Base-by-base conservation (phyloP, 257 asterid genomes). In the Nicotiana knightiana region DNA sequence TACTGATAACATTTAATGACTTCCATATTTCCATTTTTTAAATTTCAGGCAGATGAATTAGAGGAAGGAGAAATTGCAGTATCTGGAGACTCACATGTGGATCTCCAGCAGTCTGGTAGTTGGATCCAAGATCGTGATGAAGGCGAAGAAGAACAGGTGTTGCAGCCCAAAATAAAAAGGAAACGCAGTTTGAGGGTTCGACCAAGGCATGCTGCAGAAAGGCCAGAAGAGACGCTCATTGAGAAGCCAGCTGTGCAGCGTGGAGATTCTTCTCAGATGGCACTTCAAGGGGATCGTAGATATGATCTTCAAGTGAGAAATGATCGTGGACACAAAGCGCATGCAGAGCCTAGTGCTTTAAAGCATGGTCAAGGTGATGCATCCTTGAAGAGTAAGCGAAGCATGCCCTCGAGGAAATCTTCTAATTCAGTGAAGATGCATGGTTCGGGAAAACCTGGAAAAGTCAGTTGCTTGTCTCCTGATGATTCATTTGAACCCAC, bases 1-100 rank as follows among this genome's bases (percentile, higher is more conserved):
- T 62, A n/a, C 30, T 35, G 67, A 28, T 65, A 28, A 67, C 82
- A 67, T 76, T 67, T 82, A 70, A 6, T 76, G 83, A 81, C 76
- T 84, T 80, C 28, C 35, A 6, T 55, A 13, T 71, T 80, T 77
- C 48, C 39, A 21, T 79, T 61, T 43, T 43, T 43, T 63, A 51
- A 78, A 76, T 82, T 76, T 83, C 95, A 96, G 99, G 67, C 85
- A 67, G 98, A 93, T 83, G 99, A 96, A 8, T 82, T 93, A 78
- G 99, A 96, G 86, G 99, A 96, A 91, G 98, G 98, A 63, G 99
- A 96, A 88, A 96, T 96, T 90, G 97, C 95, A 71, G 83, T 76
- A 51, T 93, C 99, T 78, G 97, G 98, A 79, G 98, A 93, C 83
- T 96, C 98, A 83, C 97, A 87, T 33, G 86, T 92, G 84, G 97